A percentile compares a stretch with the other conserved stretches of the same genome.
Conservation (phyloP, 345 rosid species). For the Lepidium sativum region DNA sequence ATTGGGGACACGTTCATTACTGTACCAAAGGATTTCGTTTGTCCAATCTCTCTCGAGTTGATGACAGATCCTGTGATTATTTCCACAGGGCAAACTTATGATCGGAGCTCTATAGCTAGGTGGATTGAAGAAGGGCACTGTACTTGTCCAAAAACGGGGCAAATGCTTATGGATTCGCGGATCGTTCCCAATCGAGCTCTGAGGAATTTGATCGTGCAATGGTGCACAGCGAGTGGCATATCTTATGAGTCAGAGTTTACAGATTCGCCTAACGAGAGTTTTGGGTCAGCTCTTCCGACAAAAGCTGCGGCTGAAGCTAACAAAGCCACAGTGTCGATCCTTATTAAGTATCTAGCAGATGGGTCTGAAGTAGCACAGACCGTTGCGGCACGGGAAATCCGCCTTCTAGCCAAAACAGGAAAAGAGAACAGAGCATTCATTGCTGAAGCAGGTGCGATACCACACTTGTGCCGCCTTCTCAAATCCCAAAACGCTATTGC, state of each 20-base stretch:
- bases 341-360: constrained; percentile 52
- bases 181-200: constrained; percentile 82
- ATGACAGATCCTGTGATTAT: constrained; percentile 89
- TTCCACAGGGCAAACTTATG: constrained; percentile 88
- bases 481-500: constrained; percentile 55
- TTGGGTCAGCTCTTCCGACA: constrained; percentile 50
- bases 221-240: constrained; percentile 73
- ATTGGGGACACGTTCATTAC: constrained; percentile 62
- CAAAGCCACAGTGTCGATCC: constrained; percentile 60
- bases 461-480: constrained; percentile 51
- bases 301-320: constrained; percentile 78
- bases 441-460: constrained; percentile 90
- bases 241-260: constrained; percentile 45
- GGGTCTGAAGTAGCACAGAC: constrained; percentile 64
- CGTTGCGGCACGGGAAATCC: constrained; percentile 71
- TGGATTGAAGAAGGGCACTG: constrained; percentile 94
- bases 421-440: constrained; percentile 80
- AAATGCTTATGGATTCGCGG: constrained; percentile 50
- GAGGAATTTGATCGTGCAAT: constrained; percentile 76
- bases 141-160: constrained; percentile 87
- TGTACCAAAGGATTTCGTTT: constrained; percentile 72
- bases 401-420: constrained; percentile 79
- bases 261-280: constrained; percentile 46
- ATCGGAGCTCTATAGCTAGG: constrained; percentile 71
- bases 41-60: constrained; percentile 81